Evolutionary conservation across 495 filamentous ascomycete species (phyloP), one percentile per base, ranked within the genome.

Genomic region (Penicillium antarcticum): DNA sequence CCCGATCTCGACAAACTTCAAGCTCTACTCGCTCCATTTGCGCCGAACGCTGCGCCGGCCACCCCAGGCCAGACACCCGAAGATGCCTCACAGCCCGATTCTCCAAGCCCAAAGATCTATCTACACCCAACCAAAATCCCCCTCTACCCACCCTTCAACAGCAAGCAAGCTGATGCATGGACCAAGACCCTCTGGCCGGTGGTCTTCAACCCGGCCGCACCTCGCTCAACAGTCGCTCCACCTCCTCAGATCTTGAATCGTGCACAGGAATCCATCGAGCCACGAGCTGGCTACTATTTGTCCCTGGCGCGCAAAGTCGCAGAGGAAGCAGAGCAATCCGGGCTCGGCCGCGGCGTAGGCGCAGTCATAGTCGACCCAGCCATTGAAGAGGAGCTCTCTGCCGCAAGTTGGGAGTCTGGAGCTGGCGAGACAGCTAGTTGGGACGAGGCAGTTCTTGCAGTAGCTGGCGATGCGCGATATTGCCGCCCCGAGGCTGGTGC

Each of bases 181-280:
- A 84, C 81, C 26, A 72, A 80, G 21, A 76, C 80, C 23, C 87
- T 90, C 63, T 98, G 94, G 94, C 95, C 94, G 0, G 84, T 87
- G 5, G 76, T 89, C 7, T 97, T 95, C 73, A 91, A 91, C 82
- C 91, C 29, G 79, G 90, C 62, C 82, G 89, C 42, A 77, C 61
- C 72, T 10, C 63, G 70, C 8, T 61, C 64, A 14, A 68, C 60
- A 31, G 57, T 74, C 45, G 68, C 70, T 0, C 72, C 74, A 0
- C 69, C 69, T 2, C 62, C 56, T 6, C 90, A 55, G 83, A 91
- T 67, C 80, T 86, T 47, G 35, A 80, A 80, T 51, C 78, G 80
- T 10, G 60, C 60, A 0, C 74, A 67, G 35, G 74, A 81, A 2
- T 81, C 85, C 18, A 82, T 95, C 72, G 76, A 42, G 63, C 76